These are phyloP conservation scores for Letharia columbiana DNA, from an alignment of 495 filamentous ascomycete genomes.

Conservation along the genomic window DNA sequence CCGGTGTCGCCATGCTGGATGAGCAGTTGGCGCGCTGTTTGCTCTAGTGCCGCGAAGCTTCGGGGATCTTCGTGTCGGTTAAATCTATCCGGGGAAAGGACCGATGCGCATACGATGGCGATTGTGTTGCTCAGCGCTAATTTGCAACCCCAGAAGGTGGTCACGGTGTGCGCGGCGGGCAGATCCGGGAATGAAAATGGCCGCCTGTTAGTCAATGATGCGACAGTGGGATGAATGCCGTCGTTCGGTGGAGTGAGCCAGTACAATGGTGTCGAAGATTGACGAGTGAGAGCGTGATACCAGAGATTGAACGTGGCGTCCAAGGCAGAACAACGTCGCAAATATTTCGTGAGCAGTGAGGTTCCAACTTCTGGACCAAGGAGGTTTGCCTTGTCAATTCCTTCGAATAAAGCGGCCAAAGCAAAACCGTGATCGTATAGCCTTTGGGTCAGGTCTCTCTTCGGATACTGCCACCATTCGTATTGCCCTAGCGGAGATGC, in stretches of 20 bases:
- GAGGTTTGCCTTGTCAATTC: neutral
- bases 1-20: neutral
- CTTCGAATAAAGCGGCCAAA: conserved; percentile 2
- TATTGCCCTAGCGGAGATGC: neutral
- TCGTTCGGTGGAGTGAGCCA: conserved; percentile 2
- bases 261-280: neutral
- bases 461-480: neutral
- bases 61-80: neutral
- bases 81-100: neutral
- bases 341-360: neutral
- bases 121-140: conserved; percentile 1
- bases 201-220: neutral
- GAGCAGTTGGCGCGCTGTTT: neutral
- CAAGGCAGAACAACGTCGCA: conserved; percentile 1
- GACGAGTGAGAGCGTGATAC: neutral
- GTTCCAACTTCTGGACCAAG: neutral
- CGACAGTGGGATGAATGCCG: no score
- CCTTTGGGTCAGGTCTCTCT: neutral
- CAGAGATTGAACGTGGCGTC: conserved; percentile 3
- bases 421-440: conserved; percentile 3
- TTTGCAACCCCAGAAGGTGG: neutral
- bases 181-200: conserved; percentile 1
- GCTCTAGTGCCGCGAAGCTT: neutral
- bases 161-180: neutral
- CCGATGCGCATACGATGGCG: neutral